A percentile compares a stretch with the other conserved stretches of the same genome.
Evolutionary conservation across 2,329 filamentous ascomycete genomes (phyloP).

Genomic region (Dothideomycetidae sp.): DNA sequence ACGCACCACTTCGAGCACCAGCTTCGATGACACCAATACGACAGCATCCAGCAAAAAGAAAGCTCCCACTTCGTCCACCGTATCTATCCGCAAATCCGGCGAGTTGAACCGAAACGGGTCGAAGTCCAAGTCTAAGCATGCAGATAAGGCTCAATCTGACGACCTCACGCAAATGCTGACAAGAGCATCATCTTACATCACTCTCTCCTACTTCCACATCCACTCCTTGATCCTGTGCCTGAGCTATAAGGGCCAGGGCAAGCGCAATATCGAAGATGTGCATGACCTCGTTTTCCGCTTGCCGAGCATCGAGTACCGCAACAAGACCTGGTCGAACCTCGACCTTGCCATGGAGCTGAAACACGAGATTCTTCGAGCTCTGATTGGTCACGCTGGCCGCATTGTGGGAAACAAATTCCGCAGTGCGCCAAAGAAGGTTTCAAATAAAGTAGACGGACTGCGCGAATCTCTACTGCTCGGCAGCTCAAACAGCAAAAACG

Average conservation of each 20-base stretch:
- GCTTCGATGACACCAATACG: conserved; percentile 18
- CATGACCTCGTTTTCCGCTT: conserved; percentile 96
- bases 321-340: conserved; percentile 98
- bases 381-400: conserved; percentile 89
- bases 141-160: conserved; percentile 55
- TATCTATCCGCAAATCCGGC: conserved; percentile 13
- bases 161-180: conserved; percentile 95
- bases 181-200: conserved; percentile 94
- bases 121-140: conserved; percentile 31
- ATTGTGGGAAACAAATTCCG: conserved; percentile 97
- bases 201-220: conserved; percentile 86
- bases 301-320: conserved; percentile 86
- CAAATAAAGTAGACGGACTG: conserved; percentile 4
- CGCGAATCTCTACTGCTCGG: conserved; percentile 3
- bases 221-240: conserved; percentile 89
- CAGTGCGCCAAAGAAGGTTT: conserved; percentile 13
- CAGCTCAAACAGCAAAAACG: background rate
- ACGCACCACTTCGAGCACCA: conserved; percentile 19
- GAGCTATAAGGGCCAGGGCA: conserved; percentile 90
- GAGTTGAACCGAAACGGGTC: conserved; percentile 25
- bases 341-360: conserved; percentile 87
- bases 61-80: conserved; percentile 20
- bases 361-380: conserved; percentile 81
- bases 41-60: conserved; percentile 14
- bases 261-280: conserved; percentile 90